Percentiles rank a stretch among this genome's conserved stretches.
These are phyloP conservation scores for Neurospora sp. DNA, from an alignment of 495 filamentous ascomycete genomes.

Conservation along the genomic window DNA sequence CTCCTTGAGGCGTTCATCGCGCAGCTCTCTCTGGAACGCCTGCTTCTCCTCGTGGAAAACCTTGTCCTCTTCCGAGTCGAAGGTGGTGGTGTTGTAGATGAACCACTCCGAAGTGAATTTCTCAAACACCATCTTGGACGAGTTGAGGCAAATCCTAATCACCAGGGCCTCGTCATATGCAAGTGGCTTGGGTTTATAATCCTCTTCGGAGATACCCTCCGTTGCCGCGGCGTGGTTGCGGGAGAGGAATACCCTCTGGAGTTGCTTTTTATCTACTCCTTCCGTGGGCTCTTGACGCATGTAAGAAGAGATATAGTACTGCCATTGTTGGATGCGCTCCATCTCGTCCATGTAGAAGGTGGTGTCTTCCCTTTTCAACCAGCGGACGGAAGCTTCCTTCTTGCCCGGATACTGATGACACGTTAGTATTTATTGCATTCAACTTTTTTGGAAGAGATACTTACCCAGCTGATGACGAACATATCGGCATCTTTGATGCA, in stretches of 20 bases:
- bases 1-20: constrained; percentile 55
- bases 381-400: constrained; percentile 52
- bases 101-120: constrained; percentile 50
- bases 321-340: constrained; percentile 57
- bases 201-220: constrained; percentile 34
- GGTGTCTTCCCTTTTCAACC: constrained; percentile 70
- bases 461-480: constrained; percentile 76
- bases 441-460: constrained; percentile 21
- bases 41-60: constrained; percentile 36
- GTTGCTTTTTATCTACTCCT: constrained; percentile 53
- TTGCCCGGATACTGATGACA: constrained; percentile 42
- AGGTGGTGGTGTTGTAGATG: constrained; percentile 31
- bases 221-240: constrained; percentile 58
- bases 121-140: constrained; percentile 71
- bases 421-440: constrained; percentile 7
- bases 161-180: constrained; percentile 64
- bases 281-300: constrained; percentile 84
- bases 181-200: constrained; percentile 42
- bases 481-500: constrained; percentile 82
- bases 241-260: constrained; percentile 59
- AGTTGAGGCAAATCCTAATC: constrained; percentile 70
- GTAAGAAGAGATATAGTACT: constrained; percentile 88
- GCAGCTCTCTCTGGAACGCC: constrained; percentile 42
- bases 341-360: constrained; percentile 63
- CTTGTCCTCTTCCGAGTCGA: constrained; percentile 19